Conservation (phyloP, 2,329 filamentous ascomycete species). For the Fusarium compactum region DNA sequence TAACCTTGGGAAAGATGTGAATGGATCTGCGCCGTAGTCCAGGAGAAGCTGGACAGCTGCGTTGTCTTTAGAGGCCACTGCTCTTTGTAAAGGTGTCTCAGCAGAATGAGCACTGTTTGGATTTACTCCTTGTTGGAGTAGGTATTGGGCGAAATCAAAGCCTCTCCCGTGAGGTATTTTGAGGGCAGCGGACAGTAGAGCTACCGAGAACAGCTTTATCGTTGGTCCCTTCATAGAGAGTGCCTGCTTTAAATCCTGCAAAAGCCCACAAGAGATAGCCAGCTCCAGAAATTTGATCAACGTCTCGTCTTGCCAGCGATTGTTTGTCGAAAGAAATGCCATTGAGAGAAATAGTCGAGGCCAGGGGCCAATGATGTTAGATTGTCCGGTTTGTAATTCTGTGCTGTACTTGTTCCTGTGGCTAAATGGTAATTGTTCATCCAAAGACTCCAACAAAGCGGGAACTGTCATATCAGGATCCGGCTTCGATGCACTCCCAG, state of each 20-base stretch:
- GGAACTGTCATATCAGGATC: neutral
- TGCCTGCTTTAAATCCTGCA: rapidly evolving
- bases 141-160: neutral
- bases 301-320: rapidly evolving
- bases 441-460: neutral
- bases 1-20: neutral
- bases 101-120: neutral
- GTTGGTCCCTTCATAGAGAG: neutral
- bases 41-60: neutral
- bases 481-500: rapidly evolving
- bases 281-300: neutral
- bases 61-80: rapidly evolving
- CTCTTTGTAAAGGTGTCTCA: neutral
- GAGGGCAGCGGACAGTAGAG: neutral
- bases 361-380: neutral
- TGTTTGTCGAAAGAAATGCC: neutral
- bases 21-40: neutral
- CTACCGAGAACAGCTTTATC: neutral
- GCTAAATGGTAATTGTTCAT: neutral
- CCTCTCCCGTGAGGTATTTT: rapidly evolving
- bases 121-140: neutral
- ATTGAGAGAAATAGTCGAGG: neutral
- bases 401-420: neutral
- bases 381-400: neutral
- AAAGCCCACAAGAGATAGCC: neutral